These are phyloP conservation scores for Acacia concinna DNA, from an alignment of 331 rosid species.

Conservation along the genomic window DNA sequence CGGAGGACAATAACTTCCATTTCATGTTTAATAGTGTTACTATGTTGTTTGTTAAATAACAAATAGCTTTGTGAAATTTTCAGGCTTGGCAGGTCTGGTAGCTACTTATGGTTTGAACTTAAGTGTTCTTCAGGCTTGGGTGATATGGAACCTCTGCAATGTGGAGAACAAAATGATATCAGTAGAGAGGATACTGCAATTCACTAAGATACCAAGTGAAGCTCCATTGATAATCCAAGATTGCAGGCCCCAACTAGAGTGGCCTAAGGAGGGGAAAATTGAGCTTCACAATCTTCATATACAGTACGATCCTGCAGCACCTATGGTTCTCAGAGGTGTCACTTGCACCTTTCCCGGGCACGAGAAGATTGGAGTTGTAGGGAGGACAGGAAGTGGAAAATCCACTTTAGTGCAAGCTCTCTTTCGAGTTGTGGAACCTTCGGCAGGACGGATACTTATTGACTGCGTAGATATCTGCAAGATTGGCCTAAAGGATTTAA, in stretches of 20 bases:
- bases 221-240: slow-evolving; percentile 67
- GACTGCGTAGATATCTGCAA: slow-evolving; percentile 70
- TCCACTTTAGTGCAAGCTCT: slow-evolving; percentile 93
- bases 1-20: not conserved
- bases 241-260: slow-evolving; percentile 61
- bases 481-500: slow-evolving; percentile 81
- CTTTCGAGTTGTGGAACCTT: slow-evolving; percentile 84
- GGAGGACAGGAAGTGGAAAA: slow-evolving; percentile 96
- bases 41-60: not conserved
- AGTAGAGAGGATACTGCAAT: slow-evolving; percentile 87
- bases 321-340: slow-evolving; percentile 77
- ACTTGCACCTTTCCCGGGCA: slow-evolving; percentile 72
- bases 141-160: slow-evolving; percentile 91
- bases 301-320: slow-evolving; percentile 70
- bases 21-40: not conserved
- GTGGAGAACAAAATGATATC: slow-evolving; percentile 98
- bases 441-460: slow-evolving; percentile 59
- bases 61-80: slow-evolving; percentile 15
- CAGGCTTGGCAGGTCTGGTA: slow-evolving; percentile 93
- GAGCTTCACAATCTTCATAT: slow-evolving; percentile 67
- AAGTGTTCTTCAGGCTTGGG: slow-evolving; percentile 93
- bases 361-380: slow-evolving; percentile 84
- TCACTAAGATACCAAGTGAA: slow-evolving; percentile 70
- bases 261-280: slow-evolving; percentile 76
- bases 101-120: slow-evolving; percentile 91